Base-by-base conservation (phyloP, 2,329 filamentous ascomycete species). In the Apiospora sp. region DNA sequence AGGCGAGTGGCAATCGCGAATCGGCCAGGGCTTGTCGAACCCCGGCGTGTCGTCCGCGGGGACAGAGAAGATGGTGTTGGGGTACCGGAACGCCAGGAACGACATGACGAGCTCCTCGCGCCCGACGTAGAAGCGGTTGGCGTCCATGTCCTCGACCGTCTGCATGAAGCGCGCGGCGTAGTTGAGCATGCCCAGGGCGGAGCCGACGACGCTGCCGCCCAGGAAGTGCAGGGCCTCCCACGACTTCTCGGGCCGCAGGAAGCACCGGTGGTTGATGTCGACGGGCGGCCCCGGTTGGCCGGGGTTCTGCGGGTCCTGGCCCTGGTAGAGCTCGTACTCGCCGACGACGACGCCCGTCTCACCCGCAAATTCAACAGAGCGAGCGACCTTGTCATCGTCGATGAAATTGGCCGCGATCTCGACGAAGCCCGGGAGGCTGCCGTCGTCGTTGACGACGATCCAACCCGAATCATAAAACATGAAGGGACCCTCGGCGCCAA, bases 91-190 rank as follows among this genome's bases (percentile, higher is more conserved):
- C 4, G 68, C 68, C 16, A 70, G 3, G 24, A 34, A 41, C 13
- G 68, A 49, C 34, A 70, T 70, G 41, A 58, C 68, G 48, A 70
- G 22, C 48, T 70, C 68, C 68, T 70, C 68, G 44, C 68, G 68
- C 6, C 68, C 68, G 14, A 54, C 48, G 46, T 70, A 70, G 27
- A 58, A 37, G 24, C 24, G 27, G 44, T 49, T 70, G 16, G 44
- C 48, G 34, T 58, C 68, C 43, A 70, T 49, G 46, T 49, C 34
- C 16, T 70, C 68, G 24, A 70, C 44, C 6, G 46, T 70, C 68
- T 54, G 68, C 43, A 70, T 49, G 48, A 22, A 70, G 3, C n/a
- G n/a, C 6, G 22, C 34, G 5, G 43, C 48, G 68, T 49, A 70
- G 24, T 70, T 58, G 7, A 54, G 24, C 68, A 49, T 48, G 44